Evolutionary conservation across 345 rosid species (phyloP), one percentile per base, ranked within the genome.

Genomic region (Lepidium sativum): DNA sequence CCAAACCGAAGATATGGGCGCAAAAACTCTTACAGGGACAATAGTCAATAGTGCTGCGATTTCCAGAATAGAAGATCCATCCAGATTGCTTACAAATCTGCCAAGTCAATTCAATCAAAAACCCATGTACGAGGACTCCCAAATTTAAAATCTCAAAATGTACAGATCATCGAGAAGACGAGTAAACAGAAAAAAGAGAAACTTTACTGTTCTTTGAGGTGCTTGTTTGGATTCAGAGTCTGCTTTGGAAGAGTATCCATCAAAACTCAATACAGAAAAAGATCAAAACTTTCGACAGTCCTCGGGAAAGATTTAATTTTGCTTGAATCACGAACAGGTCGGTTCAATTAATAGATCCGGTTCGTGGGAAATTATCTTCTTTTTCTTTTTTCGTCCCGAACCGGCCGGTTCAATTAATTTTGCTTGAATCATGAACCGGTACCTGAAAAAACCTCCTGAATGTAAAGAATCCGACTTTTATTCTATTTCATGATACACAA

Each of bases 31-130:
- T 71, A 89, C 98, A 16, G 95, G 86, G 23, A 77, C 80, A 55
- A 74, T 72, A n/a, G 88, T 78, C 47, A 83, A 68, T 23, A 89
- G 80, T 17, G 81, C 85, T 21, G 81, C 77, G 63, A 84, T 80
- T 77, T 87, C 86, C 4, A 76, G 75, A 80, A 85, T 84, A 6
- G 97, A 87, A 21, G 97, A 82, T 73, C 97, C 98, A 6, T 44
- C 75, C 58, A 92, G 77, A 75, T 89, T 85, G 87, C 98, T 89
- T 2, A 89, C 95, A 51, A 89, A 87, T 70, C 96, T 92, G 81
- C 44, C 52, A 49, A 29, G 20, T 31, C 65, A 57, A 38, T 38
- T 64, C n/a, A 13, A n/a, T 20, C 31, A 60, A 41, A 32, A 20
- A 3, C 9, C 20, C 2, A 17, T 29, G 20, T 12, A 60, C 32